phyloP scores from a whole-genome alignment of 768 basidiomycete species.

The Leccinum rimulosum region DNA sequence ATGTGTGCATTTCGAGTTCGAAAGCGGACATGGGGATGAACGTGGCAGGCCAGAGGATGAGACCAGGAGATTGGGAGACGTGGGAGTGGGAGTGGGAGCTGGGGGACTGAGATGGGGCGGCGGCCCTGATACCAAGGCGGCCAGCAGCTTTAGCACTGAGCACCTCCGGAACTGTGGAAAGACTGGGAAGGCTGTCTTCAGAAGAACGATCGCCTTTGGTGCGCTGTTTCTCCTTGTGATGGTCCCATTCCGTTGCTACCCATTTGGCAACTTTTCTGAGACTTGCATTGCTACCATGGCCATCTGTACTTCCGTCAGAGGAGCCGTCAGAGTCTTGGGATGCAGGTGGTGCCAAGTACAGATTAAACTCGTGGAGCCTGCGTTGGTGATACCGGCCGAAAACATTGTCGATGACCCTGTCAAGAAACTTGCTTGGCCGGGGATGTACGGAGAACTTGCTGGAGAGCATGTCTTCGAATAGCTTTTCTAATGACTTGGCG shows the following conservation, averaged over 20 bases:
- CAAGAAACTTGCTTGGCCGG: constrained; percentile 50
- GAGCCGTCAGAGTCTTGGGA: constrained; percentile 19
- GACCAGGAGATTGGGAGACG: constrained; percentile 56
- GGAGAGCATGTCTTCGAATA: constrained; percentile 60
- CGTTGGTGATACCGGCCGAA: constrained; percentile 50
- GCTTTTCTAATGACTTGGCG: constrained; percentile 49
- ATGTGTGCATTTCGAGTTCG: constrained; percentile 75
- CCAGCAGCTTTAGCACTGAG: constrained; percentile 37
- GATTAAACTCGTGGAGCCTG: constrained; percentile 47
- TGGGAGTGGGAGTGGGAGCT: constrained; percentile 25
- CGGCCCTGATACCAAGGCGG: constrained; percentile 34
- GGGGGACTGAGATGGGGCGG: constrained; percentile 12
- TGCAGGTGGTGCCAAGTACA: constrained; percentile 54
- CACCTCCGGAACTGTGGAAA: constrained; percentile 26
- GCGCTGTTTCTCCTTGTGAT: constrained; percentile 24
- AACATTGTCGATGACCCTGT: constrained; percentile 40
- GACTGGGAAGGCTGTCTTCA: constrained; percentile 21
- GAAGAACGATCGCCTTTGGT: constrained; percentile 26
- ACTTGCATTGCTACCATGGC: constrained; percentile 17
- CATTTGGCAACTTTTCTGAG: constrained; percentile 36
- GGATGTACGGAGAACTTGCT: constrained; percentile 51
- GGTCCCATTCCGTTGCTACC: constrained; percentile 37
- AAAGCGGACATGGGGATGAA: constrained; percentile 56
- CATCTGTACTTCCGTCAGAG: constrained; percentile 26
- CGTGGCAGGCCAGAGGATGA: constrained; percentile 56